Base-by-base conservation (phyloP, 2,329 filamentous ascomycete genomes). In the Ophiocordyceps australis region DNA sequence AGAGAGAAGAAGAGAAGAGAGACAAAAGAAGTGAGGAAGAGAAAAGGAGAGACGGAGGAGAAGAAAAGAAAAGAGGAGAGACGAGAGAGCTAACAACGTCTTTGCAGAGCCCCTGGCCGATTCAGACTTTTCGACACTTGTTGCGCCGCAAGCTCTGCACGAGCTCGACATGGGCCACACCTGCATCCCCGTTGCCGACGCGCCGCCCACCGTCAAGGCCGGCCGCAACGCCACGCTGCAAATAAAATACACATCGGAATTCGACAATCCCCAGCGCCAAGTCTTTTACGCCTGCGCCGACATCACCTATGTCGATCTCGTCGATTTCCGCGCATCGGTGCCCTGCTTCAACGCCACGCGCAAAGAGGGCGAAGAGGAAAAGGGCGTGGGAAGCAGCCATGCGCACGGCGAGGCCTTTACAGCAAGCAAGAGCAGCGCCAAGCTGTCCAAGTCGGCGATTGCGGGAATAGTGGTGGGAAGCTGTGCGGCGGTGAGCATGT, bases 281-380 rank as follows among this genome's bases (percentile, higher is more conserved):
- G 57, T 52, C 13, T 59, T 58, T 38, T 63, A 59, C 29, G 55
- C 58, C 17, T 62, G 59, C 33, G 52, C 59, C 17, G 58, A 63
- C 42, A 54, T 63, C 29, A 50, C 43, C 14, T 57, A 52, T 32
- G 47, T 61, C 23, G 39, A 41, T 10, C 33, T 46, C 4, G 30
- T 42, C 6, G 33, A 43, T 25, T 55, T 57, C 32, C 38, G 37
- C 12, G 38, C 34, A 12, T 19, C 28, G 9, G 41, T 54, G 13
- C 48, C 46, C 13, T 60, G 56, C 45, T 59, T 59, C 48, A 58
- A 59, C 38, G 41, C 46, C 26, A 57, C 54, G n/a, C n/a, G n/a
- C n/a, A n/a, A n/a, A n/a, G n/a, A n/a, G n/a, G n/a, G n/a, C n/a
- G n/a, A n/a, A n/a, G n/a, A n/a, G n/a, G n/a, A n/a, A n/a, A n/a